Conservation (phyloP, 371 early-diverging fungal genomes). For the Mucor saturninus region DNA sequence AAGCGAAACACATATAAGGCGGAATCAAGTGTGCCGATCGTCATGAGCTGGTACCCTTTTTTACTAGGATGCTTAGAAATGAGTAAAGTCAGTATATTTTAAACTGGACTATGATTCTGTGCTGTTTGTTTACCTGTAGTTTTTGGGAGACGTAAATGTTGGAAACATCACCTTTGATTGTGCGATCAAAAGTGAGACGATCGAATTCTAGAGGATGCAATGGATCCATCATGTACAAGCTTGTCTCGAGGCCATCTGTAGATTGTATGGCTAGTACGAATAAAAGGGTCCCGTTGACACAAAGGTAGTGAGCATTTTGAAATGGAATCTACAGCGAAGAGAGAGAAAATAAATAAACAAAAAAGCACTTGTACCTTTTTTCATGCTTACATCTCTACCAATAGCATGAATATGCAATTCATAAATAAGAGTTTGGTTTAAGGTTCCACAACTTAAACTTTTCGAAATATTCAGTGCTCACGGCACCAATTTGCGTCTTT, state of each 20-base stretch:
- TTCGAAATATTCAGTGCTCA: background rate
- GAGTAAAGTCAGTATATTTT: background rate
- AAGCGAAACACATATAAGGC: constrained; percentile 18
- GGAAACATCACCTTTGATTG: constrained; percentile 6
- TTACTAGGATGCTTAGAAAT: background rate
- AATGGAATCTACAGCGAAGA: background rate
- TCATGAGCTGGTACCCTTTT: constrained; percentile 14
- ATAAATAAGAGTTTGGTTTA: no score
- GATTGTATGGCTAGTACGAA: constrained; percentile 4
- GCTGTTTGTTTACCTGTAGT: background rate
- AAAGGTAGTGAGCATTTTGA: constrained; percentile 2
- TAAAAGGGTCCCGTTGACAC: background rate
- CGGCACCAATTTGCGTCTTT: no score
- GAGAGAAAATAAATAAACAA: background rate
- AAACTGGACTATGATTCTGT: background rate
- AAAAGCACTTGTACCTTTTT: background rate
- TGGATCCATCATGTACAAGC: constrained; percentile 9
- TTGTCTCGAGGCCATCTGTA: constrained; percentile 3
- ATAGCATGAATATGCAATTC: no score
- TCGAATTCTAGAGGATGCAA: background rate
- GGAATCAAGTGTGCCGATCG: constrained; percentile 19
- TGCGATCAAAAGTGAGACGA: background rate
- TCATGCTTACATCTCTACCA: no score
- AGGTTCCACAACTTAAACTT: no score
- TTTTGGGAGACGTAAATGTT: constrained; percentile 9